phyloP scores from a whole-genome alignment of 1,139 yeast species.

The Eremothecium cymbalariae region DNA sequence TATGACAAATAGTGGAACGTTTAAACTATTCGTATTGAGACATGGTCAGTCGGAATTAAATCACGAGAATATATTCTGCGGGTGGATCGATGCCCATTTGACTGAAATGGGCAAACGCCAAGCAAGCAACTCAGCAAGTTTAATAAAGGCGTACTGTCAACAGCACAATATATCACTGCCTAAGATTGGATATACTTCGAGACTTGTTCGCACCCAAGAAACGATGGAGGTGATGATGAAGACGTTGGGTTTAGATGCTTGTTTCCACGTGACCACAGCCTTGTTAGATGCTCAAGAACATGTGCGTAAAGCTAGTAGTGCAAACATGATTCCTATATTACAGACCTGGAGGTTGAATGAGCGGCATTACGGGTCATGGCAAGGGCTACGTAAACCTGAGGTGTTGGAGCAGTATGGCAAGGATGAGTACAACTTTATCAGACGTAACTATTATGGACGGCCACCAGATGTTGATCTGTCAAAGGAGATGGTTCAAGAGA shows the following conservation, averaged over 20 bases:
- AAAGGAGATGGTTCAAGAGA: constrained; percentile 30
- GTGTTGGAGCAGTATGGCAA: constrained; percentile 48
- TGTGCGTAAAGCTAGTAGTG: constrained; percentile 7
- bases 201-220: constrained; percentile 55
- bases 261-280: constrained; percentile 21
- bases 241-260: constrained; percentile 31
- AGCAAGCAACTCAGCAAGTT: constrained; percentile 51
- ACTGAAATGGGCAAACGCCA: constrained; percentile 55
- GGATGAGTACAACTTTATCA: constrained; percentile 53
- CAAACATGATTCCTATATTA: constrained; percentile 20
- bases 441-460: constrained; percentile 59
- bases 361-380: constrained; percentile 70
- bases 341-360: constrained; percentile 66
- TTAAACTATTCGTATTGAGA: constrained; percentile 34
- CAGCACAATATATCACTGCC: constrained; percentile 33
- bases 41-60: constrained; percentile 77
- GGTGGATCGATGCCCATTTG: constrained; percentile 72
- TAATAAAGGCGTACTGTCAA: constrained; percentile 36
- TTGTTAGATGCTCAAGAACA: constrained; percentile 9
- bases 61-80: constrained; percentile 62
- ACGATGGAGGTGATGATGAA: constrained; percentile 56
- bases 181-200: constrained; percentile 54
- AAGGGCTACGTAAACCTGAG: constrained; percentile 56
- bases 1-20: constrained; percentile 17
- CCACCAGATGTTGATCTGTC: constrained; percentile 47